phyloP scores from a whole-genome alignment of 2,329 filamentous ascomycete species.

The Ophiosphaerella narmari region DNA sequence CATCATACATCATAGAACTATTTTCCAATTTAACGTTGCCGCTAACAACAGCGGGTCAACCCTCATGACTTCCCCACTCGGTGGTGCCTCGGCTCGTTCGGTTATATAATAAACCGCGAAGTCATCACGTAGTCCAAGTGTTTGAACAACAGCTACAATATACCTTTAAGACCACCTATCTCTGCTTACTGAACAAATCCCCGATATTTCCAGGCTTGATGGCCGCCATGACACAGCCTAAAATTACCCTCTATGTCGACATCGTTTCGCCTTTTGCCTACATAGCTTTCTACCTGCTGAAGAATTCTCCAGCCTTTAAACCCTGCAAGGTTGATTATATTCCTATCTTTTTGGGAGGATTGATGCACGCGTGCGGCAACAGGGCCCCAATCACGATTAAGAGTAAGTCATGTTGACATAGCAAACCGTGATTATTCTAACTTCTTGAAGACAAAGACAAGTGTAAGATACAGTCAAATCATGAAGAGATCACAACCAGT shows the following conservation, averaged over 20 bases:
- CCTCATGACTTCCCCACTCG: not conserved
- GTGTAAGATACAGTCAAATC: conserved; percentile 39
- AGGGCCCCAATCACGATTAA: conserved; percentile 60
- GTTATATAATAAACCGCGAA: not conserved
- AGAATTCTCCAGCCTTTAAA: conserved; percentile 62
- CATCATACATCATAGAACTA: no score
- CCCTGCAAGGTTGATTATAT: conserved; percentile 60
- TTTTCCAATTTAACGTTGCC: no score
- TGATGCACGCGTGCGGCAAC: conserved; percentile 63
- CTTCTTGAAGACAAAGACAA: conserved; percentile 59
- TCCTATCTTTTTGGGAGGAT: conserved; percentile 63
- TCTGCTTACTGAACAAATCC: not conserved
- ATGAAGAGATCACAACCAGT: no score
- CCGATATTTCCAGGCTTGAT: not conserved
- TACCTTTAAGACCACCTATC: no score
- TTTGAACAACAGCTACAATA: no score
- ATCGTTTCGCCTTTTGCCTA: conserved; percentile 65
- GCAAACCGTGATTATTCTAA: conserved; percentile 3
- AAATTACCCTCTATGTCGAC: conserved; percentile 63
- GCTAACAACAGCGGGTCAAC: not conserved
- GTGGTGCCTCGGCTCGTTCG: conserved; percentile 2
- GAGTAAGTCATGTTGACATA: conserved; percentile 46
- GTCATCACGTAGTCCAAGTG: conserved; percentile 3
- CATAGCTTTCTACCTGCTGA: conserved; percentile 60
- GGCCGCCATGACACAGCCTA: conserved; percentile 50